Percentiles rank a stretch among this genome's conserved stretches.
Conservation (phyloP, 768 basidiomycete species). For the Calocera cornea region DNA sequence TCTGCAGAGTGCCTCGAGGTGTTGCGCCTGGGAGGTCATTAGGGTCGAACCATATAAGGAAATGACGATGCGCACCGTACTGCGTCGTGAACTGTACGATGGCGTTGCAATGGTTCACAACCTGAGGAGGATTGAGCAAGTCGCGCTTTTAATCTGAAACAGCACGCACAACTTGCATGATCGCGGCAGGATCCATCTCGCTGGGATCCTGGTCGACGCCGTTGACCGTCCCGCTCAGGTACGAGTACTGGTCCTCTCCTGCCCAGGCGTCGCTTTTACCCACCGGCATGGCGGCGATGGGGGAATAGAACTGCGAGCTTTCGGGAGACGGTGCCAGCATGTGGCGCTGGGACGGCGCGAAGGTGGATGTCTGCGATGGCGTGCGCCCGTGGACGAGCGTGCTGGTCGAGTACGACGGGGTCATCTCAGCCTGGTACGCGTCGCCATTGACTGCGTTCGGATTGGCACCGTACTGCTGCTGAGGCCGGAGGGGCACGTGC, state of each 20-base stretch:
- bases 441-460: not conserved
- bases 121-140: slow-evolving; percentile 26
- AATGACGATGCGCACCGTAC: slow-evolving; percentile 38
- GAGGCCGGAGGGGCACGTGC: not conserved
- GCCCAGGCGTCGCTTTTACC: not conserved
- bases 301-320: not conserved
- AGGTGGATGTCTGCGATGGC: not conserved
- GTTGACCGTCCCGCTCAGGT: not conserved
- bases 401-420: not conserved
- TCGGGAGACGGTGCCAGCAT: not conserved
- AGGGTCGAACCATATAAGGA: not conserved
- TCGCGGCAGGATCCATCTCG: not conserved
- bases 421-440: not conserved
- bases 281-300: not conserved
- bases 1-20: not conserved
- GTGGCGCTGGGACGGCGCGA: not conserved
- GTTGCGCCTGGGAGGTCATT: slow-evolving; percentile 16
- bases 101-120: slow-evolving; percentile 45
- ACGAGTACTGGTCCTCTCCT: not conserved
- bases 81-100: slow-evolving; percentile 52
- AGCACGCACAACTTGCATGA: not conserved
- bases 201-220: not conserved
- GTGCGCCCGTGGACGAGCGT: not conserved
- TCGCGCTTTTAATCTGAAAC: not conserved
- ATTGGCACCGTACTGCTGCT: not conserved